Base-by-base conservation (phyloP, 306 rosid genomes). In the Vigna trinervia region DNA sequence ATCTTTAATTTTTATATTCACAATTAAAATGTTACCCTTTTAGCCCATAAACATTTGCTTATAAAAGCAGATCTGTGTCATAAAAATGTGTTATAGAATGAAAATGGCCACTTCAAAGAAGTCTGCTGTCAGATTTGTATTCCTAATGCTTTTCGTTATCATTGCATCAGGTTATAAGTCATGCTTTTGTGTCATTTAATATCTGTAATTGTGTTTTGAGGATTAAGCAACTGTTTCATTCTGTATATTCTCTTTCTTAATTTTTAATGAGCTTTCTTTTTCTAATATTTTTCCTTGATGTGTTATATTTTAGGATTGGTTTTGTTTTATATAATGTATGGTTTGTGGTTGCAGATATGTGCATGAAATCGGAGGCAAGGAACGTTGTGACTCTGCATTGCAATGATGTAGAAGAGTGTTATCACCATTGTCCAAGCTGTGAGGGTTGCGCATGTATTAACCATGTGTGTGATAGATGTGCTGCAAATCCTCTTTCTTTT, bases 331-430 rank as follows among this genome's bases (percentile, higher is more conserved):
- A 39, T 41, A 5, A 28, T 28, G 11, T 12, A 26, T 59, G 28
- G 15, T 26, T 59, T 28, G 17, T 59, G 5, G 1, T 4, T 59
- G 39, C 19, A 59, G 65, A 59, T 13, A 1, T 12, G 4, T 26
- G 41, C 39, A 28, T 5, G 64, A 58, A 26, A 12, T 26, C 15
- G 0, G 65, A 59, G 19, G 41, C 65, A 59, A 28, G 65, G 5
- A 5, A 12, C 2, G 65, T 28, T 59, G 65, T 59, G 17, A 4
- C 0, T 13, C 0, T 59, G 8, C 19, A n/a, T 1, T 58, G 64
- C 38, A 5, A 0, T 1, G 12, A 0, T 12, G 38, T 5, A 0
- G 9, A 23, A 0, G 12, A 23, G 1, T 58, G 64, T 26, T 4
- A 12, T 12, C 1, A 0, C 19, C 19, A 12, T 12, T 23, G 38